These are phyloP conservation scores for Didymella keratinophila DNA, from an alignment of 2,329 filamentous ascomycete genomes.

Conservation along the genomic window DNA sequence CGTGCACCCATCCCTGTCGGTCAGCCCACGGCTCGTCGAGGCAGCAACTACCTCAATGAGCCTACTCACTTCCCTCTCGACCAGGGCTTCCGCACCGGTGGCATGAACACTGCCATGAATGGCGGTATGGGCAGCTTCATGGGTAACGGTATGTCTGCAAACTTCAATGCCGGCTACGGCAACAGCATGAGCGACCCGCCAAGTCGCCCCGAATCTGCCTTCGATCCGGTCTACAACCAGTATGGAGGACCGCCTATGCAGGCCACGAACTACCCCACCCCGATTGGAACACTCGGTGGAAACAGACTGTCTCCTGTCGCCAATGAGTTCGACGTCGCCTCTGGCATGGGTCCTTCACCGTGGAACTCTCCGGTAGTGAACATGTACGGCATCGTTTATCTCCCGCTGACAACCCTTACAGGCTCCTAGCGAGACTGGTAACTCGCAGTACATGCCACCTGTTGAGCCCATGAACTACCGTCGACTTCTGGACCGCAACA, in stretches of 20 bases:
- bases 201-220: slow-evolving; percentile 49
- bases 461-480: slow-evolving; percentile 96
- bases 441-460: slow-evolving; percentile 76
- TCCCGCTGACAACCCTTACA: slow-evolving; percentile 23
- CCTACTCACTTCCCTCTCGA: slow-evolving; percentile 49
- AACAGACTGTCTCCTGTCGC: slow-evolving; percentile 57
- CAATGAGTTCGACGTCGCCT: slow-evolving; percentile 53
- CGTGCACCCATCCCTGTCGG: slow-evolving; percentile 30
- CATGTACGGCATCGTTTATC: neutral
- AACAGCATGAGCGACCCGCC: slow-evolving; percentile 41
- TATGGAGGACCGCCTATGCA: slow-evolving; percentile 42
- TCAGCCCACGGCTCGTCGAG: slow-evolving; percentile 40
- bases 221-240: slow-evolving; percentile 46
- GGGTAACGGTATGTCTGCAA: slow-evolving; percentile 22
- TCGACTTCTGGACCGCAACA: slow-evolving; percentile 90
- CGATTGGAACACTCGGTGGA: slow-evolving; percentile 47
- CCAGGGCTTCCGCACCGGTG: slow-evolving; percentile 40
- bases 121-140: slow-evolving; percentile 19
- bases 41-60: slow-evolving; percentile 46
- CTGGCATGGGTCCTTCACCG: slow-evolving; percentile 43
- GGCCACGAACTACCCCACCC: slow-evolving; percentile 30
- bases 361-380: slow-evolving; percentile 50
- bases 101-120: slow-evolving; percentile 26
- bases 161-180: slow-evolving; percentile 27
- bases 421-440: slow-evolving; percentile 38